phyloP scores from a whole-genome alignment of 2,329 filamentous ascomycete species.

The Coleophoma crateriformis region DNA sequence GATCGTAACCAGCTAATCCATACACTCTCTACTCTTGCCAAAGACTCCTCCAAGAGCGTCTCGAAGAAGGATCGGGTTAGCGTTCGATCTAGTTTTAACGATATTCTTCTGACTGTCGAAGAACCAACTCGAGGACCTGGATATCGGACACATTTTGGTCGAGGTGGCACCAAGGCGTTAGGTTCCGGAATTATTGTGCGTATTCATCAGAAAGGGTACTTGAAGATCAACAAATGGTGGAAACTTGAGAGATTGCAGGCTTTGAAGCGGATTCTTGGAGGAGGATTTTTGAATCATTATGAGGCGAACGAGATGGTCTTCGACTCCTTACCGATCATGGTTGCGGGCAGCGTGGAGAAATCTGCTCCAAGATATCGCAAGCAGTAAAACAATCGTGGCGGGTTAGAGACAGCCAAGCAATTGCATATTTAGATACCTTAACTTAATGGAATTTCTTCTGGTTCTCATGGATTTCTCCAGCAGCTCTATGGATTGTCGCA shows the following conservation, averaged over 20 bases:
- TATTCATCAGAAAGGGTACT: constrained; percentile 50
- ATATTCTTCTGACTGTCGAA: constrained; percentile 61
- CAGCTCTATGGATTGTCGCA: too few relatives aligned
- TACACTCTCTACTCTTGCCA: constrained; percentile 53
- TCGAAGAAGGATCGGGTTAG: constrained; percentile 62
- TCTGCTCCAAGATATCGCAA: too few relatives aligned
- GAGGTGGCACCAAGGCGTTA: constrained; percentile 52
- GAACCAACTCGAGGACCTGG: constrained; percentile 61
- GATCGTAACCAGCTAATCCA: constrained; percentile 55
- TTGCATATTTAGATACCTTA: too few relatives aligned
- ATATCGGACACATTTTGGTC: constrained; percentile 58
- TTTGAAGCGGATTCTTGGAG: constrained; percentile 53
- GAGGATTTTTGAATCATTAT: constrained; percentile 59
- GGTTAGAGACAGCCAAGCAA: too few relatives aligned
- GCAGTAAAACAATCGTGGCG: too few relatives aligned
- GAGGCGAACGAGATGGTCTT: constrained; percentile 56
- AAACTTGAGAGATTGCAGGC: constrained; percentile 60
- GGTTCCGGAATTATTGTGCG: constrained; percentile 58
- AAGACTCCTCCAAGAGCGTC: constrained; percentile 53
- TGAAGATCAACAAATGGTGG: constrained; percentile 70
- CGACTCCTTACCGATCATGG: constrained; percentile 42
- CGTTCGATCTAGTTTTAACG: constrained; percentile 60
- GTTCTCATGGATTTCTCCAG: too few relatives aligned
- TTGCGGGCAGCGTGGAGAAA: too few relatives aligned
- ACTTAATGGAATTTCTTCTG: too few relatives aligned